Evolutionary conservation across 306 rosid species (phyloP), one percentile per base, ranked within the genome.

Genomic region (Castanea sativa): DNA sequence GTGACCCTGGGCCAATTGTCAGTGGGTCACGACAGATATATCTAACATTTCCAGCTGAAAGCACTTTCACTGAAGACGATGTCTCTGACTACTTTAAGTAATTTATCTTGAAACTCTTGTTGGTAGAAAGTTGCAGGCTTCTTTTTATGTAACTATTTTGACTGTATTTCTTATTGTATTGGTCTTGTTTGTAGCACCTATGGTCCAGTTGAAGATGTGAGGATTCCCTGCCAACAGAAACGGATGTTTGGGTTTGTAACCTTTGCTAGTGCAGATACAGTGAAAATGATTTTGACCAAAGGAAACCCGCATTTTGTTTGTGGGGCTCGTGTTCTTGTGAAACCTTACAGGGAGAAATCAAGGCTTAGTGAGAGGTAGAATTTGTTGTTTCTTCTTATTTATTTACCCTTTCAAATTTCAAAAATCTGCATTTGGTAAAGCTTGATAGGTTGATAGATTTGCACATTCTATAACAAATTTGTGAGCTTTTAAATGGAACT

Each of bases 191-290:
- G 69, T 55, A 92, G 98, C 55, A 72, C 76, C 71, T 94, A 87
- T 61, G 98, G 98, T 15, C 49, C 71, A 14, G 98, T 92, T 75
- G 92, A 92, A 85, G 98, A 94, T 79, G 98, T 92, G 25, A 82
- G 98, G 81, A 92, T 94, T 71, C 98, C 98, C 2, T 85, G 89
- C 84, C 97, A 89, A 45, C 92, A 87, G 55, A 87, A 78, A 51
- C 87, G 98, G 83, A 94, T 94, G 98, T 92, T 91, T 52, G 98
- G 98, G 51, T 94, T 94, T 69, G 98, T 94, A 41, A 92, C 98
- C 19, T 94, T 92, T 73, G 80, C 51, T 60, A 83, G 84, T 52
- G 77, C 93, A 4, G 93, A 91, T 55, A 92, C 94, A 33, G 98
- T 88, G 80, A 86, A 86, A 79, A 78, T 55, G 59, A 91, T 92